Conservation (phyloP, 805 yeast species). For the Pichia thaimueangensis region DNA sequence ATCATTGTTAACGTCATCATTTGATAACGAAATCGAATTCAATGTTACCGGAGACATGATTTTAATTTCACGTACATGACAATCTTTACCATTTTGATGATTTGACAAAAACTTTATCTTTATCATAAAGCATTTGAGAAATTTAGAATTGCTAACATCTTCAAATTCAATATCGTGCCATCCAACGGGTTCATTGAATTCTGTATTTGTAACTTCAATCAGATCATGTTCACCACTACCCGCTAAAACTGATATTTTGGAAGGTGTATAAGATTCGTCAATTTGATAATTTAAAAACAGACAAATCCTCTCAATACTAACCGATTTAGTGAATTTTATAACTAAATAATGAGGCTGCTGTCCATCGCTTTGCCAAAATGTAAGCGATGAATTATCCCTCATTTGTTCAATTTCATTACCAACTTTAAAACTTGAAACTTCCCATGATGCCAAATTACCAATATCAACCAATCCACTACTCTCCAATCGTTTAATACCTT, state of each 20-base stretch:
- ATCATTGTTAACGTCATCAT: slow-evolving; percentile 19
- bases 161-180: slow-evolving; percentile 67
- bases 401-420: slow-evolving; percentile 70
- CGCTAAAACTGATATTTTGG: slow-evolving; percentile 53
- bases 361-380: slow-evolving; percentile 96
- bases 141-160: slow-evolving; percentile 46
- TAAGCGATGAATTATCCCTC: slow-evolving; percentile 62
- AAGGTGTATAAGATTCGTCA: slow-evolving; percentile 94
- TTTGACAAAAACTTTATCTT: slow-evolving; percentile 62
- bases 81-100: slow-evolving; percentile 94
- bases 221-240: slow-evolving; percentile 80
- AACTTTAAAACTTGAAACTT: slow-evolving; percentile 65
- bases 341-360: slow-evolving; percentile 78
- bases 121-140: slow-evolving; percentile 60
- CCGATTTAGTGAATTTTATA: slow-evolving; percentile 72
- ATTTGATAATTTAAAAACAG: slow-evolving; percentile 61
- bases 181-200: slow-evolving; percentile 62
- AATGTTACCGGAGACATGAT: slow-evolving; percentile 39
- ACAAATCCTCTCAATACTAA: slow-evolving; percentile 59
- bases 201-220: slow-evolving; percentile 54
- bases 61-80: slow-evolving; percentile 76
- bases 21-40: slow-evolving; percentile 20
- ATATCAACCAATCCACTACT: slow-evolving; percentile 60
- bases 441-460: slow-evolving; percentile 80
- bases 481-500: slow-evolving; percentile 52